Evolutionary conservation across 768 basidiomycete genomes (phyloP).

Genomic region (Podaxis rugospora): DNA sequence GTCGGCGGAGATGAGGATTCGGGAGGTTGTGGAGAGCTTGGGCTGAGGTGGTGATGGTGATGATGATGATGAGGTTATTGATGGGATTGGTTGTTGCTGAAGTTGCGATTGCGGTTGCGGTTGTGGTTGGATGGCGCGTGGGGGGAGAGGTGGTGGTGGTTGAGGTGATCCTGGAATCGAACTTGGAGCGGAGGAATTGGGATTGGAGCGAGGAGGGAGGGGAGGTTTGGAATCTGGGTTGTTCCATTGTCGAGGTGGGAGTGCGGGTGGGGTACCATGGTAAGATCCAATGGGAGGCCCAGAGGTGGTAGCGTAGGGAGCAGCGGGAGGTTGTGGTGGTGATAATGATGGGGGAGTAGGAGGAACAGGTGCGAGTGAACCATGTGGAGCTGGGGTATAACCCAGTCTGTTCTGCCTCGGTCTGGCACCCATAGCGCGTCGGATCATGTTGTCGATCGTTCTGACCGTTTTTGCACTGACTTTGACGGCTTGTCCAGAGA

Average conservation of each 20-base stretch:
- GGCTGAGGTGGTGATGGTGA: constrained; percentile 26
- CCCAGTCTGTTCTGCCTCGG: constrained; percentile 25
- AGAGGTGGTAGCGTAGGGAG: constrained; percentile 8
- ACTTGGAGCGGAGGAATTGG: background rate
- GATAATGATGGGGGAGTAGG: constrained; percentile 18
- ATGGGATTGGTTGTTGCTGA: background rate
- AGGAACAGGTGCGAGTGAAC: constrained; percentile 8
- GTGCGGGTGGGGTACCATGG: background rate
- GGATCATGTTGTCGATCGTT: constrained; percentile 57
- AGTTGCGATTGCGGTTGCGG: constrained; percentile 21
- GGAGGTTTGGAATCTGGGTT: constrained; percentile 3
- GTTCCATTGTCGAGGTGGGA: background rate
- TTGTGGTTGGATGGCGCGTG: background rate
- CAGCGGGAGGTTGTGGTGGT: background rate
- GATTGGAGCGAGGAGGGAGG: constrained; percentile 5
- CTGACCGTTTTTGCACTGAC: constrained; percentile 60
- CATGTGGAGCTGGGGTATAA: constrained; percentile 12
- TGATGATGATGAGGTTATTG: constrained; percentile 22
- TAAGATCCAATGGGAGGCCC: constrained; percentile 12
- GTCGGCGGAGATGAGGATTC: constrained; percentile 59
- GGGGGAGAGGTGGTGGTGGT: constrained; percentile 2
- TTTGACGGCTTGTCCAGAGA: constrained; percentile 62
- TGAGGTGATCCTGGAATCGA: background rate
- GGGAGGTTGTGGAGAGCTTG: constrained; percentile 40
- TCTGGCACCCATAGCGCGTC: constrained; percentile 48